Percentiles rank a stretch among this genome's conserved stretches.
Conservation (phyloP, 495 filamentous ascomycete species). For the Cudoniella acicularis region DNA sequence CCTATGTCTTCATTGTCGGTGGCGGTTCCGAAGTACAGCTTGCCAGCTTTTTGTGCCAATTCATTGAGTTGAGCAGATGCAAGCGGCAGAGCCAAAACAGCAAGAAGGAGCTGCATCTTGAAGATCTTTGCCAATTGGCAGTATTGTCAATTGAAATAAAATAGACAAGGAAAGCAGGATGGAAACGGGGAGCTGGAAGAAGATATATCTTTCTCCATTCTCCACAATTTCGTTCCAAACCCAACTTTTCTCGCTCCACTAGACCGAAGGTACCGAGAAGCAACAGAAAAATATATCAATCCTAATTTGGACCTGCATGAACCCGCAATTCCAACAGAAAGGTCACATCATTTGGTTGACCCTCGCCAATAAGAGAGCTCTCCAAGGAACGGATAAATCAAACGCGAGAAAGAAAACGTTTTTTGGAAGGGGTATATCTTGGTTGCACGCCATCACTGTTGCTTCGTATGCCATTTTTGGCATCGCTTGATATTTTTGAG, state of each 20-base stretch:
- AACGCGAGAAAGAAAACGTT: neutral
- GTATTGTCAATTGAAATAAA: neutral
- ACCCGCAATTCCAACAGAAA: neutral
- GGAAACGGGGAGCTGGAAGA: neutral
- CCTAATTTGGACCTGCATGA: neutral
- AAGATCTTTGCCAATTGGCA: neutral
- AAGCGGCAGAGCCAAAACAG: neutral
- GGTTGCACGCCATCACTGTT: neutral
- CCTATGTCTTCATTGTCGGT: slow-evolving; percentile 42
- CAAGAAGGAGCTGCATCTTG: neutral
- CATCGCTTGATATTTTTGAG: neutral
- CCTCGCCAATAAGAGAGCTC: neutral
- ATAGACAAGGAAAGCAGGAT: neutral
- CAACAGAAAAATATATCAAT: neutral
- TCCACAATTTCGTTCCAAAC: neutral
- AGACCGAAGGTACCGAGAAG: neutral
- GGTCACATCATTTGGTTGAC: neutral
- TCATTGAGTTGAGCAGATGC: slow-evolving; percentile 31
- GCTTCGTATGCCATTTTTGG: neutral
- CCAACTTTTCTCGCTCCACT: neutral
- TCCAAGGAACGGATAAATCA: neutral
- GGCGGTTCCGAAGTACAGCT: slow-evolving; percentile 47
- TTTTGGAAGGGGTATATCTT: neutral
- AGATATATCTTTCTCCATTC: neutral
- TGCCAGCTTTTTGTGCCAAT: slow-evolving; percentile 37